A percentile compares a stretch with the other conserved stretches of the same genome.
These are phyloP conservation scores for Podosphaera fusca DNA, from an alignment of 2,329 filamentous ascomycete species.

Conservation along the genomic window DNA sequence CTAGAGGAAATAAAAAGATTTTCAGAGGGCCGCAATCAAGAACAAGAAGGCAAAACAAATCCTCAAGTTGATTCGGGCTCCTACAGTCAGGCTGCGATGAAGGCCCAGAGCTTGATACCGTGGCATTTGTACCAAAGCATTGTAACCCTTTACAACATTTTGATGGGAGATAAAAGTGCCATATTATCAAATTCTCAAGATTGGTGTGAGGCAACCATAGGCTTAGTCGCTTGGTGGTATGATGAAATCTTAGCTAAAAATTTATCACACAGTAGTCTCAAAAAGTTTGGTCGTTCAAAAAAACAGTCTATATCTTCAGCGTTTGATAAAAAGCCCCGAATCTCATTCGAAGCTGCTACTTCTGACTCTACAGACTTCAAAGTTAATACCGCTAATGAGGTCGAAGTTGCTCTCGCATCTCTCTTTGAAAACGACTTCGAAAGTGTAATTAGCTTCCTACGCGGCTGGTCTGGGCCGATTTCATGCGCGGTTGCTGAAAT, in stretches of 20 bases:
- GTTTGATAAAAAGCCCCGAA: conserved; percentile 51
- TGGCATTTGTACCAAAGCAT: conserved; percentile 80
- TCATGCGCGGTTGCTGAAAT: conserved; percentile 63
- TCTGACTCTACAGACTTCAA: conserved; percentile 47
- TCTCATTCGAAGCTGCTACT: conserved; percentile 42
- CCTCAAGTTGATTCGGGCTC: conserved; percentile 28
- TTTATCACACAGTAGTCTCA: conserved; percentile 11
- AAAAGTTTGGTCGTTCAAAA: conserved; percentile 14
- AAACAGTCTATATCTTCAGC: conserved; percentile 28
- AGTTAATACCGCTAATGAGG: conserved; percentile 49
- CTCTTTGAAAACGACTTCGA: conserved; percentile 66
- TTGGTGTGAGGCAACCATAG: conserved; percentile 76
- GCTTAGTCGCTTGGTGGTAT: conserved; percentile 79
- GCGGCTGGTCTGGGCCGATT: conserved; percentile 59
- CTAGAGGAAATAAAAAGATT: conserved; percentile 51
- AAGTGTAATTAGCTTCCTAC: conserved; percentile 49
- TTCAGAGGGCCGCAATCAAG: conserved; percentile 46
- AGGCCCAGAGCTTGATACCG: conserved; percentile 67
- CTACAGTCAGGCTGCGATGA: conserved; percentile 41
- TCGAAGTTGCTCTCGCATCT: conserved; percentile 65
- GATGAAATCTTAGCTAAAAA: conserved; percentile 36
- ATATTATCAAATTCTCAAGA: conserved; percentile 62
- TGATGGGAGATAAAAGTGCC: conserved; percentile 52
- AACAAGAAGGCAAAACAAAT: conserved; percentile 16
- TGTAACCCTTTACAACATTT: conserved; percentile 54